These are phyloP conservation scores for Calonectria henricotiae DNA, from an alignment of 2,329 filamentous ascomycete species.

Conservation along the genomic window DNA sequence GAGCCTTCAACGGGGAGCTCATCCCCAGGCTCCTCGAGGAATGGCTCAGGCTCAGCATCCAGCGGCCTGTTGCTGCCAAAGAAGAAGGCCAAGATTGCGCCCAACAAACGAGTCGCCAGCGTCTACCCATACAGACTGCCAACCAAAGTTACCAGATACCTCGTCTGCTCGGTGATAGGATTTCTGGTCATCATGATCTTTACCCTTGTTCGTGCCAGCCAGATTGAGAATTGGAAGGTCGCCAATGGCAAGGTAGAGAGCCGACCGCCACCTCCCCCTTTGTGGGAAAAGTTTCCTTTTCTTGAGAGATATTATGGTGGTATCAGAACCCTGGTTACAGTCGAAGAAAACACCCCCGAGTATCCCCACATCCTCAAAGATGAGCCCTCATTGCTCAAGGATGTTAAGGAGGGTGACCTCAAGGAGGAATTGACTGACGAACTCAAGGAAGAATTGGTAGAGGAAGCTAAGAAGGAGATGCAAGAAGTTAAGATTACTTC, in stretches of 20 bases:
- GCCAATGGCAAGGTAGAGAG: slow-evolving; percentile 67
- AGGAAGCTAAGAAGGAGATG: slow-evolving; percentile 43
- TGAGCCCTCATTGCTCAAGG: slow-evolving; percentile 62
- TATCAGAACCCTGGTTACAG: slow-evolving; percentile 78
- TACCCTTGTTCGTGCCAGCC: slow-evolving; percentile 81
- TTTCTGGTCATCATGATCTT: slow-evolving; percentile 84
- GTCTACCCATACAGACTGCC: slow-evolving; percentile 76
- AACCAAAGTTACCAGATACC: slow-evolving; percentile 82
- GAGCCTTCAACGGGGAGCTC: slow-evolving; percentile 60
- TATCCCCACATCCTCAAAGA: slow-evolving; percentile 80
- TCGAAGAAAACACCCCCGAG: slow-evolving; percentile 81
- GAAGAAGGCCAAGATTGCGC: slow-evolving; percentile 49
- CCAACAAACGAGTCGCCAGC: slow-evolving; percentile 43
- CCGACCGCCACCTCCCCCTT: slow-evolving; percentile 74
- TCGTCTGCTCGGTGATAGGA: slow-evolving; percentile 80
- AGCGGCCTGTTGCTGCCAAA: slow-evolving; percentile 63
- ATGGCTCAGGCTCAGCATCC: slow-evolving; percentile 64
- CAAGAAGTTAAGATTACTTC: slow-evolving; percentile 38
- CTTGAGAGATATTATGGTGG: slow-evolving; percentile 93
- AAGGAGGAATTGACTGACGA: slow-evolving; percentile 34
- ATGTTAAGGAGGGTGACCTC: slow-evolving; percentile 42
- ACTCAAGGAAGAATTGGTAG: slow-evolving; percentile 33
- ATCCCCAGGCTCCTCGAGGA: slow-evolving; percentile 70
- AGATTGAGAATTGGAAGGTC: slow-evolving; percentile 77
- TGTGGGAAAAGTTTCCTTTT: slow-evolving; percentile 91